Conservation (phyloP, 208 protist species). For the Crithidia sp. region DNA sequence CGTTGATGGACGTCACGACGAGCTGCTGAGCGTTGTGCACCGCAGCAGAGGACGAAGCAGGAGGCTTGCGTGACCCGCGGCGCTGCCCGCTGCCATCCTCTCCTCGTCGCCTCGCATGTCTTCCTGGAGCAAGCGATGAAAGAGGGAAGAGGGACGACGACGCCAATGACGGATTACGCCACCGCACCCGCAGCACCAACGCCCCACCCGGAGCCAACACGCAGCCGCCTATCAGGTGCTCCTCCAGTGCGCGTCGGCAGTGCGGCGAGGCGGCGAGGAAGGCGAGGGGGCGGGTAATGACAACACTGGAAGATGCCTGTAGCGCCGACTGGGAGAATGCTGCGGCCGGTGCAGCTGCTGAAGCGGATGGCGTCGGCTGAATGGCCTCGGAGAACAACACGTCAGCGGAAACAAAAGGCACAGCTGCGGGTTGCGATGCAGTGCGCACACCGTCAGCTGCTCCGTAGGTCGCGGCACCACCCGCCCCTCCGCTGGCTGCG, state of each 20-base stretch:
- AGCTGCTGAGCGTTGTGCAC: constrained; percentile 1
- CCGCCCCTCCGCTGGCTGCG: background rate
- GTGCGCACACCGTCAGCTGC: background rate
- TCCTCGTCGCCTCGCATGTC: no score
- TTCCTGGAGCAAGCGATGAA: no score
- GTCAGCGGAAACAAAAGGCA: constrained; percentile 8
- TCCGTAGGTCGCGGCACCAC: background rate
- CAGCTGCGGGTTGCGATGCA: background rate
- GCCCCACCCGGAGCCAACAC: constrained; percentile 45
- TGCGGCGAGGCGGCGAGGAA: constrained; percentile 41
- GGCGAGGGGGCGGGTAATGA: constrained; percentile 43
- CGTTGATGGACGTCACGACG: constrained; percentile 23
- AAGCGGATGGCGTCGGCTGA: background rate
- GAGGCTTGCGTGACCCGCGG: background rate
- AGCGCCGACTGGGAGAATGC: background rate
- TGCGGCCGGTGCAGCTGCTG: background rate
- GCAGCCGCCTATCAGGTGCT: constrained; percentile 38
- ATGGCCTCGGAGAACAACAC: background rate
- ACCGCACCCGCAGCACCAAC: constrained; percentile 42
- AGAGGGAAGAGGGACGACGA: background rate
- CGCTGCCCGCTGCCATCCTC: background rate
- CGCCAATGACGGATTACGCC: background rate
- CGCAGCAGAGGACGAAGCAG: background rate
- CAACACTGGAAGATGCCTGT: background rate
- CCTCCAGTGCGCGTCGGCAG: constrained; percentile 44